Evolutionary conservation across 108 stramenopile species (phyloP).

Genomic region (Nannochloropsis oceanica): DNA sequence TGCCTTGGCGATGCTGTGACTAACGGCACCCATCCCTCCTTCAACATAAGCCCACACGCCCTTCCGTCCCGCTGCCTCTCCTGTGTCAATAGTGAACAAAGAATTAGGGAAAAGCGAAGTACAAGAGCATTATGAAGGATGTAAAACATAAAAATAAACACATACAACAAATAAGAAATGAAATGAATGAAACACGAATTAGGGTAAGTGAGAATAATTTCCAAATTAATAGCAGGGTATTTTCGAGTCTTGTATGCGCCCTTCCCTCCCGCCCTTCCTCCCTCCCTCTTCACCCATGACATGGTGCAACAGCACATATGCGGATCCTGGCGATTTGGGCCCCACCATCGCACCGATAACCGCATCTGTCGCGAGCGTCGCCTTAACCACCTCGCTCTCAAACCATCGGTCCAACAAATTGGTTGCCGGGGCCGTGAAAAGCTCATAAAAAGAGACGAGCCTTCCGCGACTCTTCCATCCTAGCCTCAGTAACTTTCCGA

Average conservation of each 20-base stretch:
- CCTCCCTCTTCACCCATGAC: conserved; percentile 36
- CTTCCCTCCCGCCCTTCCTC: conserved; percentile 4
- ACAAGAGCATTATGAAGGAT: too few relatives aligned
- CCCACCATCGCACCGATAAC: conserved; percentile 28
- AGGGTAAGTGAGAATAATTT: too few relatives aligned
- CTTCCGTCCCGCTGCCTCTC: conserved; percentile 9
- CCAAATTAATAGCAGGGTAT: too few relatives aligned
- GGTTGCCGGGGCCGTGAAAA: conserved; percentile 23
- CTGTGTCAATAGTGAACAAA: too few relatives aligned
- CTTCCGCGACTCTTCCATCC: neutral
- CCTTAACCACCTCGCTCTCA: conserved; percentile 32
- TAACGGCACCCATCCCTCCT: conserved; percentile 35
- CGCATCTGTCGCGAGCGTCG: conserved; percentile 39
- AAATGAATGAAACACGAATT: too few relatives aligned
- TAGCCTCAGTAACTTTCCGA: neutral
- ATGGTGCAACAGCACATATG: conserved; percentile 38
- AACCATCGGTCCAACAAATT: conserved; percentile 33
- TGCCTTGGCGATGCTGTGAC: conserved; percentile 4
- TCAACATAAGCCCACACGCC: conserved; percentile 26
- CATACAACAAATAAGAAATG: too few relatives aligned
- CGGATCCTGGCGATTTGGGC: conserved; percentile 17
- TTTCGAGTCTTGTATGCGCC: too few relatives aligned
- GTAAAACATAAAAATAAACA: too few relatives aligned
- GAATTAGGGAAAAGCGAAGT: too few relatives aligned
- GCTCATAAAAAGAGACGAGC: conserved; percentile 12